Evolutionary conservation across 768 basidiomycete genomes (phyloP).

Genomic region (Boletales sp.): DNA sequence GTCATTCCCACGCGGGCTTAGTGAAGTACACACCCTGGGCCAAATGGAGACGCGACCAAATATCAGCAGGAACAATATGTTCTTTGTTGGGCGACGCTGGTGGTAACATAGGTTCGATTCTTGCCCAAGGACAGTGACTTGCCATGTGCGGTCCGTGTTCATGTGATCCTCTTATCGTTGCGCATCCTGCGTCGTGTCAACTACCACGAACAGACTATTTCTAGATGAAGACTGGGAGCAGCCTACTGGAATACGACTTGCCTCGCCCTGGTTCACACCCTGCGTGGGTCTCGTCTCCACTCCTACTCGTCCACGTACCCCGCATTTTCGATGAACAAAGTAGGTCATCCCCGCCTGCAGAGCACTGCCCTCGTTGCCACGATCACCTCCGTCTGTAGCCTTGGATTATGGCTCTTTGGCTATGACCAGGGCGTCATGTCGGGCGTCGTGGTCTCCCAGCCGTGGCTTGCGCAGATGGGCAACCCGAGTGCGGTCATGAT

Average conservation of each 20-base stretch:
- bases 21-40: too few relatives aligned
- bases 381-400: constrained; percentile 15
- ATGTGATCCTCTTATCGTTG: too few relatives aligned
- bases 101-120: too few relatives aligned
- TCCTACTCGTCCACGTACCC: not conserved
- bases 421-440: constrained; percentile 19
- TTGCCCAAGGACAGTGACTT: too few relatives aligned
- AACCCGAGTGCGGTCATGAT: constrained; percentile 14
- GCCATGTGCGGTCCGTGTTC: too few relatives aligned
- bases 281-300: not conserved
- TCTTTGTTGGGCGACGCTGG: too few relatives aligned
- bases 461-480: constrained; percentile 13
- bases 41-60: too few relatives aligned
- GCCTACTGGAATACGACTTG: not conserved
- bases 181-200: too few relatives aligned
- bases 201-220: not conserved
- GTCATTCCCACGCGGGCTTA: too few relatives aligned
- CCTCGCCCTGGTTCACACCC: not conserved
- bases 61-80: too few relatives aligned
- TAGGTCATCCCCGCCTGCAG: constrained; percentile 9
- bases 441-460: constrained; percentile 9
- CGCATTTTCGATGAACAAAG: constrained; percentile 3
- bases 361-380: constrained; percentile 9
- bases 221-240: not conserved
- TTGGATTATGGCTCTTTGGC: constrained; percentile 14